Base-by-base conservation (phyloP, 345 rosid genomes). In the Citrus medica region DNA sequence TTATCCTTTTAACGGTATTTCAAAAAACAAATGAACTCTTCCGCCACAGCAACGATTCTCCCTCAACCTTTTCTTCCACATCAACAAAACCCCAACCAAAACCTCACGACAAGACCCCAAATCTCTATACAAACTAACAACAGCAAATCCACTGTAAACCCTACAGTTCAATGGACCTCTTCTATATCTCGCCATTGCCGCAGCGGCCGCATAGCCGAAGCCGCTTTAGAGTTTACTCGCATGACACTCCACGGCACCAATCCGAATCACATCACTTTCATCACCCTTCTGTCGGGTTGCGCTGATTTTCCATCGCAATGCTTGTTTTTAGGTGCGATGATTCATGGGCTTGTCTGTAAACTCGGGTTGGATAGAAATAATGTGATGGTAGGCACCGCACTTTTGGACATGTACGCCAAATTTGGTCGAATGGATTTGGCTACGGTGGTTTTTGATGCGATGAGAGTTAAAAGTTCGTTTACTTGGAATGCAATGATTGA, bases 401-500 rank as follows among this genome's bases (percentile, higher is more conserved):
- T 93, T 61, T 81, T 88, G 69, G 83, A 86, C 7, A 90, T 93
- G 90, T 93, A 84, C 64, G 86, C 90, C 10, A 95, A 92, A 81
- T 69, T 71, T 7, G 87, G 88, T 27, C 73, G 67, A 13, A 58
- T 87, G 75, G 80, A 75, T 6, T 82, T 84, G 83, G 93, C 95
- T 24, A 78, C 88, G 75, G 58, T 79, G 82, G 89, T 89, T 35
- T 92, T 95, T 35, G 90, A 93, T 60, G 76, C 48, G 42, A 82
- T 93, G 92, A 78, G 76, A 25, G 77, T 75, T 71, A 90, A 68
- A 82, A 88, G 85, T 79, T 87, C 84, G 37, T 83, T 85, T 21
- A 84, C 98, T 76, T 92, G 98, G 98, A 92, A 90, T 77, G 83
- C 94, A 19, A 87, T 95, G 94, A 83, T 95, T 22, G 86, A 90